A percentile compares a stretch with the other conserved stretches of the same genome.
These are phyloP conservation scores for Cryptosporidium parvum DNA, from an alignment of 169 alveolate species.

Conservation along the genomic window DNA sequence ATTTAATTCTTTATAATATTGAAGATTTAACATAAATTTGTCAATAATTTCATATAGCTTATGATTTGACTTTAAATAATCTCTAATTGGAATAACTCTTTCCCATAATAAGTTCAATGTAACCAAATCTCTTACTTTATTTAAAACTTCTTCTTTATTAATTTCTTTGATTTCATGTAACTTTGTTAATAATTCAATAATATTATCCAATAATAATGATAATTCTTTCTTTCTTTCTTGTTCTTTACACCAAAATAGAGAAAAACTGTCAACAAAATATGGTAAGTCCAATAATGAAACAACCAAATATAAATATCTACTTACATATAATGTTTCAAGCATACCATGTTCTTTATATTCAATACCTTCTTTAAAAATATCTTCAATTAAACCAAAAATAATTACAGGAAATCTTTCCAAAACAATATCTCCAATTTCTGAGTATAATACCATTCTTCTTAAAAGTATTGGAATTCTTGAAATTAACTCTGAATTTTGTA, in stretches of 20 bases:
- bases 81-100: slow-evolving; percentile 9
- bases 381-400: slow-evolving; percentile 16
- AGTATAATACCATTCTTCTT: slow-evolving; percentile 1
- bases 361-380: not conserved
- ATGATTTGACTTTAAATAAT: not conserved
- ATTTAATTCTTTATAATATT: not conserved
- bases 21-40: not conserved
- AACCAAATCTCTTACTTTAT: not conserved
- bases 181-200: not conserved
- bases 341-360: not conserved
- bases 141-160: not conserved
- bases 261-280: slow-evolving; percentile 7
- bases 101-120: slow-evolving; percentile 41
- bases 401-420: slow-evolving; percentile 20
- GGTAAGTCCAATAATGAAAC: slow-evolving; percentile 17
- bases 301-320: slow-evolving; percentile 18
- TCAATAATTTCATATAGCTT: slow-evolving; percentile 7
- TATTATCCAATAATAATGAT: not conserved
- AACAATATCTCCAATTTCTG: slow-evolving; percentile 23
- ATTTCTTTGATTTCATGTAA: not conserved
- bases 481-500: not conserved
- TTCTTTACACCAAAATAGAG: slow-evolving; percentile 13
- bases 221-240: slow-evolving; percentile 22
- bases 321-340: not conserved
- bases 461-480: not conserved